Conservation (phyloP, 805 yeast species). For the Lipomyces lipofer region DNA sequence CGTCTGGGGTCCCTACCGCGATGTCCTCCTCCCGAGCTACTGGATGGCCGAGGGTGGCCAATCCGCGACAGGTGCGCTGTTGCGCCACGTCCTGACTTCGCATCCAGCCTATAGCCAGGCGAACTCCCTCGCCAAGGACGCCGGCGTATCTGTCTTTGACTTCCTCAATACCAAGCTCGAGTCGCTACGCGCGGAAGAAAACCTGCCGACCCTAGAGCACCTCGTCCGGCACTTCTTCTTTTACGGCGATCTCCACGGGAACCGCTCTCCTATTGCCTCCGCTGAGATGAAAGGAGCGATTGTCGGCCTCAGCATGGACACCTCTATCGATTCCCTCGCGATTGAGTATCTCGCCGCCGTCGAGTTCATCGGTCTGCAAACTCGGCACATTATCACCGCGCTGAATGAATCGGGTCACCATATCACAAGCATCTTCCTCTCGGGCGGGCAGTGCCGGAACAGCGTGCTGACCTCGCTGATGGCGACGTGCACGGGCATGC, state of each 20-base stretch:
- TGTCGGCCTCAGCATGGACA: conserved; percentile 91
- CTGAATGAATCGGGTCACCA: conserved; percentile 80
- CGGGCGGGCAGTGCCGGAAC: conserved; percentile 97
- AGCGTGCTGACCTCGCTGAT: conserved; percentile 82
- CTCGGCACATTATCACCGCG: conserved; percentile 87
- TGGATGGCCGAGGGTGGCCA: conserved; percentile 99
- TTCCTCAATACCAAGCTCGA: conserved; percentile 76
- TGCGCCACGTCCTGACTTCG: conserved; percentile 81
- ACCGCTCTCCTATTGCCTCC: conserved; percentile 97
- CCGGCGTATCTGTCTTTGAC: conserved; percentile 76
- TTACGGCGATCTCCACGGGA: conserved; percentile 96
- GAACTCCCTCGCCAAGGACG: conserved; percentile 62
- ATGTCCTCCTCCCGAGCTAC: conserved; percentile 81
- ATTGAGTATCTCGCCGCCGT: conserved; percentile 87
- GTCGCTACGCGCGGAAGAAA: conserved; percentile 55
- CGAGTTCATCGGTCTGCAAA: conserved; percentile 96
- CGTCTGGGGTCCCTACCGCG: conserved; percentile 98
- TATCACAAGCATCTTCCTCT: conserved; percentile 75
- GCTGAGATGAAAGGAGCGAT: conserved; percentile 89
- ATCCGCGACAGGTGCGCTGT: conserved; percentile 90
- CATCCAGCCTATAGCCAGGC: conserved; percentile 87
- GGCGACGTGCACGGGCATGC: conserved; percentile 90
- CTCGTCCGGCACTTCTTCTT: conserved; percentile 83
- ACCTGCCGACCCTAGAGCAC: conserved; percentile 70
- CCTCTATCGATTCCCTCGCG: conserved; percentile 80